A percentile compares a stretch with the other conserved stretches of the same genome.
phyloP scores from a whole-genome alignment of 768 basidiomycete genomes.

The Crassisporium funariophilum region DNA sequence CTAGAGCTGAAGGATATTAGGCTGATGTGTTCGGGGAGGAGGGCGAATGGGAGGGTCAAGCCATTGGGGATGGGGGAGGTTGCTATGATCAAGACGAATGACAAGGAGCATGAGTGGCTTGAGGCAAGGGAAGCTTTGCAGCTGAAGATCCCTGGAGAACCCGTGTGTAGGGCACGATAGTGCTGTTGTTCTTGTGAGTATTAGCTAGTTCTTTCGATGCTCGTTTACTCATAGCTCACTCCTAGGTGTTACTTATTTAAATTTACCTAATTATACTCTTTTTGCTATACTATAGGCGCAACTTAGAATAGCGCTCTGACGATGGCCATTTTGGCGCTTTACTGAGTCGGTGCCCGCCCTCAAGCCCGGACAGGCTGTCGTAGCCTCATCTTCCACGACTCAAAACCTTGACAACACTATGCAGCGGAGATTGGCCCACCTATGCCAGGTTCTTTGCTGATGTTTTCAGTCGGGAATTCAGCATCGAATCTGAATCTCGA shows the following conservation, averaged over 20 bases:
- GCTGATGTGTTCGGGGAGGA: slow-evolving; percentile 77
- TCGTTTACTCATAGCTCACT: background rate
- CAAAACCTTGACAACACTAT: too few species aligned
- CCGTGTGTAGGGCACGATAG: slow-evolving; percentile 76
- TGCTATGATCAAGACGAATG: slow-evolving; percentile 76
- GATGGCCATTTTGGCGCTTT: too few species aligned
- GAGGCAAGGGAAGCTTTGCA: slow-evolving; percentile 92
- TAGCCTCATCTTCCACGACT: too few species aligned
- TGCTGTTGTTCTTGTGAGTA: background rate
- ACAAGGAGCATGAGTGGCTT: slow-evolving; percentile 77
- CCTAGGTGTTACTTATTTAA: background rate
- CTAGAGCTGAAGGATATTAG: slow-evolving; percentile 76
- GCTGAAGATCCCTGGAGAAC: slow-evolving; percentile 79
- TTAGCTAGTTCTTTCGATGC: slow-evolving; percentile 3
- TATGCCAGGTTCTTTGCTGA: too few species aligned
- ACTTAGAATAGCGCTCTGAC: too few species aligned
- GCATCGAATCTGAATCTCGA: too few species aligned
- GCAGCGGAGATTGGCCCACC: too few species aligned
- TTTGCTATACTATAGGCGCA: too few species aligned
- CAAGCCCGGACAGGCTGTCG: too few species aligned
- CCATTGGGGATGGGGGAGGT: slow-evolving; percentile 94
- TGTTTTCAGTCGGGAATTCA: too few species aligned
- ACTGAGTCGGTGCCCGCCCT: too few species aligned
- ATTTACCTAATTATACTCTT: too few species aligned
- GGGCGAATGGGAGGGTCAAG: slow-evolving; percentile 74